Evolutionary conservation across 805 yeast genomes (phyloP), one percentile per base, ranked within the genome.

Genomic region (Pichia rugopelliculosa): DNA sequence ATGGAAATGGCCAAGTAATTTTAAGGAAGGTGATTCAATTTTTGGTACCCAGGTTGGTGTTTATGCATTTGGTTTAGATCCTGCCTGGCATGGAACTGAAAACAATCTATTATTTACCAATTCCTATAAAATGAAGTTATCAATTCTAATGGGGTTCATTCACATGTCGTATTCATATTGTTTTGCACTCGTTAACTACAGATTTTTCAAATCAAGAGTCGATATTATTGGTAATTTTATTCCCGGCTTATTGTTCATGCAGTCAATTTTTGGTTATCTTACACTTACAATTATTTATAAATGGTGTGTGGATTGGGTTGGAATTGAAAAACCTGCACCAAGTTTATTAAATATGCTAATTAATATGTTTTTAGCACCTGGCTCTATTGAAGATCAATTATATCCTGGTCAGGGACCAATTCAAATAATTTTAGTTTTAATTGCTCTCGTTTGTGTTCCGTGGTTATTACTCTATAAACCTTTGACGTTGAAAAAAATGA

Each of bases 71-170:
- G 90, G 90, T 48, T 62, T 83, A 43, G 90, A 84, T 65, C 76
- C 79, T 64, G 79, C 77, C 15, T 84, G 90, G 90, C 90, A 84
- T 60, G 88, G 88, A n/a, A 68, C 88, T 27, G 90, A 84, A 50
- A 84, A 83, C 59, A 80, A 78, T 27, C 67, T 84, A 47, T 63
- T 84, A 44, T 84, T 84, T 61, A 70, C 85, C 26, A 84, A 84
- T 60, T 83, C 89, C 0, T 82, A 80, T 64, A 84, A 84, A 63
- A 84, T 84, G 90, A 84, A 84, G 56, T 65, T 84, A 49, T 83
- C 89, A 1, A 79, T 84, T 51, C 67, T 84, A 48, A 80, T 84
- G 85, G 90, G 90, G 23, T 83, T 78, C 59, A 67, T 75, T 41
- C 90, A 84, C 61, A 84, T 84, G 90, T 71, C 80, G 21, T 84